A percentile compares a stretch with the other conserved stretches of the same genome.
Conservation (phyloP, 768 basidiomycete genomes). For the Russula lepida region DNA sequence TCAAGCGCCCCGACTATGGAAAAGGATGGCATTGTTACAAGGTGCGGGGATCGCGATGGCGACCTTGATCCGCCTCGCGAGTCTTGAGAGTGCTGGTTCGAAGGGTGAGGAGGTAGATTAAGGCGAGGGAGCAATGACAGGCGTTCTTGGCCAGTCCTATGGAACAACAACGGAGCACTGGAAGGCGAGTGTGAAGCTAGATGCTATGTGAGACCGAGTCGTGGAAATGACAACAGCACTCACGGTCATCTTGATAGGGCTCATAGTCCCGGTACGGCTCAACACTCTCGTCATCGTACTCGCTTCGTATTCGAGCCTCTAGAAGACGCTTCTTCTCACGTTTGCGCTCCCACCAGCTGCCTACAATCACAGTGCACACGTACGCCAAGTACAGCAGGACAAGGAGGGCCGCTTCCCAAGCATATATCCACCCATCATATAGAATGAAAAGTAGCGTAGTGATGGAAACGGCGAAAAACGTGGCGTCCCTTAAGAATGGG, state of each 20-base stretch:
- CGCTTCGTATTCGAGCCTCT: slow-evolving; percentile 49
- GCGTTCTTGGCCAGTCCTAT: slow-evolving; percentile 29
- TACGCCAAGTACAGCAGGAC: slow-evolving; percentile 70
- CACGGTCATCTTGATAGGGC: slow-evolving; percentile 60
- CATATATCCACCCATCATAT: slow-evolving; percentile 60
- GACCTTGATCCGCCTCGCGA: slow-evolving; percentile 41
- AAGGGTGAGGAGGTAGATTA: slow-evolving; percentile 33
- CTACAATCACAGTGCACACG: slow-evolving; percentile 63
- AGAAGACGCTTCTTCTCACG: slow-evolving; percentile 38
- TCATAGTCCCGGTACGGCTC: slow-evolving; percentile 33
- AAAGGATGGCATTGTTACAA: slow-evolving; percentile 64
- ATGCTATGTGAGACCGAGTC: not conserved
- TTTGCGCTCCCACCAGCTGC: slow-evolving; percentile 67
- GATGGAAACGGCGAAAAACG: slow-evolving; percentile 87
- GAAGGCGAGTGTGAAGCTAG: slow-evolving; percentile 21
- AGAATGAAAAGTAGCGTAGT: slow-evolving; percentile 67
- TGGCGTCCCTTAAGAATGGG: slow-evolving; percentile 88
- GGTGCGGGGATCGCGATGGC: slow-evolving; percentile 33
- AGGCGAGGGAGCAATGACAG: slow-evolving; percentile 34
- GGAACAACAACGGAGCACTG: slow-evolving; percentile 14
- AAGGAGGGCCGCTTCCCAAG: slow-evolving; percentile 67
- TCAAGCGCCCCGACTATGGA: slow-evolving; percentile 94
- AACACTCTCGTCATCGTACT: slow-evolving; percentile 45
- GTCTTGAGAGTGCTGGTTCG: slow-evolving; percentile 30
- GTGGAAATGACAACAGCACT: slow-evolving; percentile 21